Percentiles rank a stretch among this genome's conserved stretches.
Evolutionary conservation across 1,284 basidiomycete species (phyloP).

Genomic region (Volvariella surrecta): DNA sequence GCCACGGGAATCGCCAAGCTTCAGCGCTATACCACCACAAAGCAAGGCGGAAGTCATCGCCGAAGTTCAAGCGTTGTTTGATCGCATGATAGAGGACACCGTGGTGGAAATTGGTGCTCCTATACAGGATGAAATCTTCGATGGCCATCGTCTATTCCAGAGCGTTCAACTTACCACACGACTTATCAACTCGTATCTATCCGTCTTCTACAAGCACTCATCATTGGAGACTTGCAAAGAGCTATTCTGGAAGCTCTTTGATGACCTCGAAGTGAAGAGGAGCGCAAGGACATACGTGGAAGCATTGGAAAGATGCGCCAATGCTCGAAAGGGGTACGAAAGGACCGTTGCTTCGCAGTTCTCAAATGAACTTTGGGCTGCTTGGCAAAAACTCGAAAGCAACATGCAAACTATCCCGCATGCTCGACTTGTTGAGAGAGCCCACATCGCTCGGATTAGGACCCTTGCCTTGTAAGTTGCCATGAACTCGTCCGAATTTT

Average conservation of each 20-base stretch:
- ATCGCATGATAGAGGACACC: conserved; percentile 53
- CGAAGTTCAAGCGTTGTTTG: conserved; percentile 69
- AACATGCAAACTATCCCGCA: conserved; percentile 20
- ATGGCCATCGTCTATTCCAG: conserved; percentile 37
- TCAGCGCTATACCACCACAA: conserved; percentile 64
- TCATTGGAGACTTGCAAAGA: conserved; percentile 39
- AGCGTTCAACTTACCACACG: conserved; percentile 52
- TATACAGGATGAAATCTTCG: conserved; percentile 12
- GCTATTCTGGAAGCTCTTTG: conserved; percentile 41
- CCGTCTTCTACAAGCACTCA: conserved; percentile 64
- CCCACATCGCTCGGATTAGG: conserved; percentile 57
- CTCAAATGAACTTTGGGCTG: conserved; percentile 48
- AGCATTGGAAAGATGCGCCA: conserved; percentile 59
- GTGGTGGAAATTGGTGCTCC: conserved; percentile 10
- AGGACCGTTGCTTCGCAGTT: conserved; percentile 36
- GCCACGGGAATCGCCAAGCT: conserved; percentile 23
- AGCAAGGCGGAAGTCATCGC: conserved; percentile 64
- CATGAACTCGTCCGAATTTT: conserved; percentile 2
- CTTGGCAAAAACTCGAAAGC: conserved; percentile 43
- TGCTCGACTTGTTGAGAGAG: conserved; percentile 53
- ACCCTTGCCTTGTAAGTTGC: conserved; percentile 46
- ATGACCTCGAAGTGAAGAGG: conserved; percentile 29
- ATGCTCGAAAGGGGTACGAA: conserved; percentile 35
- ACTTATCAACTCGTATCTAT: conserved; percentile 78
- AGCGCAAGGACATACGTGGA: conserved; percentile 55